These are phyloP conservation scores for Lentithecium fluviatile DNA, from an alignment of 495 filamentous ascomycete species.

Conservation along the genomic window DNA sequence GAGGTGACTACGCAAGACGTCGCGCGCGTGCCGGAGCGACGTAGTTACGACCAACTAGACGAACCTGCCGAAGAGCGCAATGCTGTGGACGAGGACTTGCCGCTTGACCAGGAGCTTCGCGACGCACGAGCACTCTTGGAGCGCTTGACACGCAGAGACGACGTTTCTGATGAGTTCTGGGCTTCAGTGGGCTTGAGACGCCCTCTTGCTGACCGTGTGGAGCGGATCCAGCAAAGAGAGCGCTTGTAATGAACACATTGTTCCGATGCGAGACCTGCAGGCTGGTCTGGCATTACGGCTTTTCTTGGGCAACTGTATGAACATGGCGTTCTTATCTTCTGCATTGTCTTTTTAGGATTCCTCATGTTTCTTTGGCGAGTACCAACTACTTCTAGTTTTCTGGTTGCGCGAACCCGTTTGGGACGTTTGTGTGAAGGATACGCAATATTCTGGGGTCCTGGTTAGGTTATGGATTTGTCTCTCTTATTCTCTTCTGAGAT, in stretches of 20 bases:
- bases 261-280: constrained; percentile 19
- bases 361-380: no score
- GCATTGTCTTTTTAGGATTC: no score
- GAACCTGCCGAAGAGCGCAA: constrained; percentile 22
- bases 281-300: constrained; percentile 13
- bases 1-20: not conserved
- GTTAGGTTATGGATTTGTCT: not conserved
- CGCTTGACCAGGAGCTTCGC: constrained; percentile 49
- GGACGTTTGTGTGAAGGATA: not conserved
- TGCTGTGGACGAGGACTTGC: constrained; percentile 8
- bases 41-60: constrained; percentile 33
- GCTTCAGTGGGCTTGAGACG: constrained; percentile 62
- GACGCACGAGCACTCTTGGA: constrained; percentile 69
- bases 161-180: constrained; percentile 79
- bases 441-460: not conserved
- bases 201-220: constrained; percentile 16
- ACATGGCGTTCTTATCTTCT: not conserved
- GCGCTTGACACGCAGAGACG: constrained; percentile 61
- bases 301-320: not conserved
- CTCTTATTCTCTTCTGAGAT: not conserved
- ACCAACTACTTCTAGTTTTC: not conserved
- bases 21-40: not conserved
- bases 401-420: not conserved
- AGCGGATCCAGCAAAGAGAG: constrained; percentile 19
- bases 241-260: constrained; percentile 1